Evolutionary conservation across 176 grass and related monocot genomes (phyloP).

Genomic region (Stipa capillata): DNA sequence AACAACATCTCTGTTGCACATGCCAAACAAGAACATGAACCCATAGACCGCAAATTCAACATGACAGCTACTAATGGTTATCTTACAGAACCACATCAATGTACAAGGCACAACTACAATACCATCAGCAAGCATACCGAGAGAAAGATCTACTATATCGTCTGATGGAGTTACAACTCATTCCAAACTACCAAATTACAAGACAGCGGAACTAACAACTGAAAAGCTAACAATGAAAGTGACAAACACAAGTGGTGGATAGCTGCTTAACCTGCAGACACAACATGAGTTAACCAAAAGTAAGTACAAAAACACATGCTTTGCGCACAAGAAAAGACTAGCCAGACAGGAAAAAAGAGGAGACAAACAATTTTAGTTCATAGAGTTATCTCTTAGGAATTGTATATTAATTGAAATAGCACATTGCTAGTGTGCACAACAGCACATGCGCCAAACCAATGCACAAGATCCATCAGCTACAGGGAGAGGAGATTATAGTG

Average conservation of each 20-base stretch:
- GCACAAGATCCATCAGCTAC: not conserved
- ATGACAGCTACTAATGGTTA: slow-evolving; percentile 4
- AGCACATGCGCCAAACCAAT: not conserved
- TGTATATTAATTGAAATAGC: not conserved
- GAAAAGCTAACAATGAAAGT: slow-evolving; percentile 21
- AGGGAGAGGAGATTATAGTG: not conserved
- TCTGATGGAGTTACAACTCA: not conserved
- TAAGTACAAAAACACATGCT: not conserved
- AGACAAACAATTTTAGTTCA: not conserved
- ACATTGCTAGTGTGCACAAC: not conserved
- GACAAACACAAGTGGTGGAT: slow-evolving; percentile 20
- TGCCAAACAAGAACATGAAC: slow-evolving; percentile 1
- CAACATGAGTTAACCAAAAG: not conserved
- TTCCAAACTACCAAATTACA: slow-evolving; percentile 14
- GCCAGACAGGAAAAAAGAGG: not conserved
- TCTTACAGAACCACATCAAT: slow-evolving; percentile 15
- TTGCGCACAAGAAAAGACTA: not conserved
- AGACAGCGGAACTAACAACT: not conserved
- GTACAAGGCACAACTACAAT: slow-evolving; percentile 19
- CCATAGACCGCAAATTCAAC: not conserved
- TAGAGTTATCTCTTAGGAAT: not conserved
- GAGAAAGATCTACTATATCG: not conserved
- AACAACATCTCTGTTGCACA: not conserved
- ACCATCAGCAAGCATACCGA: not conserved
- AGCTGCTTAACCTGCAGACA: slow-evolving; percentile 28